Conservation (phyloP, 2,329 filamentous ascomycete species). For the Penicillium hesseltinei region DNA sequence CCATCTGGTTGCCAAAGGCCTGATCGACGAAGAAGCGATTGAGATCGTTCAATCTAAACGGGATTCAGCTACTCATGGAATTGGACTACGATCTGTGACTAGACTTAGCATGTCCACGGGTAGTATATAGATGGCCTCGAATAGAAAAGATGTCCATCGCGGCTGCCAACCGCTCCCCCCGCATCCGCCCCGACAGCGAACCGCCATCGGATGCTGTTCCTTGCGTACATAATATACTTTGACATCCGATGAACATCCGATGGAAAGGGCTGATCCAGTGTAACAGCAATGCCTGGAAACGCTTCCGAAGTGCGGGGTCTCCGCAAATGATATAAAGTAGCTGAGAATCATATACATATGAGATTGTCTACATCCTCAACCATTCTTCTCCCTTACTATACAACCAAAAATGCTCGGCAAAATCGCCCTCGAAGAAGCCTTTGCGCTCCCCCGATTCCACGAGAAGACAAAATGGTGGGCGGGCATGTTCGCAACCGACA, state of each 20-base stretch:
- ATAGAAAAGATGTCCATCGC: neutral
- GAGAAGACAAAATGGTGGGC: slow-evolving; percentile 64
- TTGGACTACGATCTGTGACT: slow-evolving; percentile 21
- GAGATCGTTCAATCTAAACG: slow-evolving; percentile 30
- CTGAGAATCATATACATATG: neutral
- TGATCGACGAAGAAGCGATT: slow-evolving; percentile 24
- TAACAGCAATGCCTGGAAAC: neutral
- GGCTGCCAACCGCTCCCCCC: neutral
- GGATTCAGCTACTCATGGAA: slow-evolving; percentile 30
- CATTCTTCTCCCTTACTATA: neutral
- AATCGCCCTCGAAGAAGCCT: slow-evolving; percentile 62
- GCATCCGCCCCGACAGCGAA: slow-evolving; percentile 6
- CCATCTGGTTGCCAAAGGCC: slow-evolving; percentile 22
- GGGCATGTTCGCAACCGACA: slow-evolving; percentile 57
- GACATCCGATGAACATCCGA: neutral
- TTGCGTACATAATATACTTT: neutral
- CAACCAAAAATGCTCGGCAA: slow-evolving; percentile 55
- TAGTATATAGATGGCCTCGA: neutral
- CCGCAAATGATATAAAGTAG: slow-evolving; percentile 2
- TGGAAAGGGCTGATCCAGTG: neutral
- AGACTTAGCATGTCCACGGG: neutral
- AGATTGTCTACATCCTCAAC: neutral
- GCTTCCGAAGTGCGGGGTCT: slow-evolving; percentile 14
- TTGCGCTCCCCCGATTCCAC: slow-evolving; percentile 57
- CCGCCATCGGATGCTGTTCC: neutral